Percentiles rank a stretch among this genome's conserved stretches.
These are phyloP conservation scores for Leccinum subgranulosum DNA, from an alignment of 768 basidiomycete species.

Conservation along the genomic window DNA sequence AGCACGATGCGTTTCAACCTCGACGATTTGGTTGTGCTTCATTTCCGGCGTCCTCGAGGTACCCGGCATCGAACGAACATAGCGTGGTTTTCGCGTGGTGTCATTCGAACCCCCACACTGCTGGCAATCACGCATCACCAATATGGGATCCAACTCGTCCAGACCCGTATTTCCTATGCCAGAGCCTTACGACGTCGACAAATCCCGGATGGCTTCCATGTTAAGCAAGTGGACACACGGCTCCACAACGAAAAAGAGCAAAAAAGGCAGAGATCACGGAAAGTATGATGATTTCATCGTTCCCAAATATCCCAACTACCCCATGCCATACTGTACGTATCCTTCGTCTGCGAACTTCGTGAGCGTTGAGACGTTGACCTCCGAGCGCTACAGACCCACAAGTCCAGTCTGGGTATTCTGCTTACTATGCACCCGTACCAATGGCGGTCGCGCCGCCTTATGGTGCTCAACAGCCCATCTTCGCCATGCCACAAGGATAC, in stretches of 20 bases:
- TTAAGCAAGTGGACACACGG: constrained; percentile 17
- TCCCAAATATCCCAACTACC: constrained; percentile 10
- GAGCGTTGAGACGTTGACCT: constrained; percentile 18
- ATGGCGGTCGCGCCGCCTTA: constrained; percentile 22
- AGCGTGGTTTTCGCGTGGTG: constrained; percentile 3
- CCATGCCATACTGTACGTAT: constrained; percentile 26
- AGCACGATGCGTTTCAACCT: background rate
- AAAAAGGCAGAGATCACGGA: constrained; percentile 17
- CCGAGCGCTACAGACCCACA: constrained; percentile 22
- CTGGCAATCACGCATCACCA: background rate
- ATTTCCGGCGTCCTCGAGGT: constrained; percentile 7
- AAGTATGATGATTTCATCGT: constrained; percentile 17
- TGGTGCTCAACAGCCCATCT: constrained; percentile 26
- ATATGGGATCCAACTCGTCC: constrained; percentile 26
- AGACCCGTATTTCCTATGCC: constrained; percentile 22
- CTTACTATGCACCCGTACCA: constrained; percentile 29
- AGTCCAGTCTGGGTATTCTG: constrained; percentile 19
- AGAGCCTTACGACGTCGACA: background rate
- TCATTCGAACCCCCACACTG: background rate
- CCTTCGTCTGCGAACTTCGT: background rate
- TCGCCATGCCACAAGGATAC: constrained; percentile 27
- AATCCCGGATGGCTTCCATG: constrained; percentile 1
- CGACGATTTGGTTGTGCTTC: background rate
- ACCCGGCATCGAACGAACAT: constrained; percentile 4
- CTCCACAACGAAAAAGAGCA: constrained; percentile 14